Evolutionary conservation across 2,329 filamentous ascomycete genomes (phyloP), one percentile per base, ranked within the genome.

Genomic region (Canariomyces notabilis): DNA sequence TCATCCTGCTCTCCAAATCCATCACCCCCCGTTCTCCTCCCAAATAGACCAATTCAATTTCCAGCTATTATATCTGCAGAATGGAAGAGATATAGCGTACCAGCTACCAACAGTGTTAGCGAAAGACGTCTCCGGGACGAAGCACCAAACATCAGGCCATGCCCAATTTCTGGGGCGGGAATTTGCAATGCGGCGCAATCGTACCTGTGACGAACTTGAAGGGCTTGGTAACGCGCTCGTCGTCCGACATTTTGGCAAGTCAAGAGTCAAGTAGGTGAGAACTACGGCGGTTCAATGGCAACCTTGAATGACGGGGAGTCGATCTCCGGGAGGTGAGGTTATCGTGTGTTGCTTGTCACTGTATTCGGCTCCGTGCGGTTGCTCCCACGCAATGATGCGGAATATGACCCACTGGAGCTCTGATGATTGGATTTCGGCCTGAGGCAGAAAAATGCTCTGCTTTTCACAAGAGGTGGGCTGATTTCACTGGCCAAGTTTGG

Each of bases 161-260:
- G 38, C 46, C 62, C 67, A 54, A 47, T 48, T 42, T 38, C 33
- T 40, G 42, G 47, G 52, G 54, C 51, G 55, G 52, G 54, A 58
- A 57, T 58, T 55, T 53, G 47, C 53, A 44, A 48, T 29, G 46
- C 40, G 36, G 41, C 52, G 61, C 63, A 64, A 64, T 70, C 88
- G 72, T 81, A 95, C 90, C 91, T 76, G 91, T 97, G 67, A 97
- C 93, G 77, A 97, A 97, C 87, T 98, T 98, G 86, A 98, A 98
- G 73, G 94, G 94, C 84, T 96, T 98, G 75, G 90, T 96, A 61
- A 79, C 77, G 71, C 79, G 78, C 71, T 95, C 87, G 64, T 87
- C 85, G 75, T 94, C 88, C 70, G 89, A 85, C 91, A 98, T 98
- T 63, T 74, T 90, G 72, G 72, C 65, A 67, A 46, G 56, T 63